Conservation (phyloP, 129 eudicot species). For the Helichrysum umbraculigerum region DNA sequence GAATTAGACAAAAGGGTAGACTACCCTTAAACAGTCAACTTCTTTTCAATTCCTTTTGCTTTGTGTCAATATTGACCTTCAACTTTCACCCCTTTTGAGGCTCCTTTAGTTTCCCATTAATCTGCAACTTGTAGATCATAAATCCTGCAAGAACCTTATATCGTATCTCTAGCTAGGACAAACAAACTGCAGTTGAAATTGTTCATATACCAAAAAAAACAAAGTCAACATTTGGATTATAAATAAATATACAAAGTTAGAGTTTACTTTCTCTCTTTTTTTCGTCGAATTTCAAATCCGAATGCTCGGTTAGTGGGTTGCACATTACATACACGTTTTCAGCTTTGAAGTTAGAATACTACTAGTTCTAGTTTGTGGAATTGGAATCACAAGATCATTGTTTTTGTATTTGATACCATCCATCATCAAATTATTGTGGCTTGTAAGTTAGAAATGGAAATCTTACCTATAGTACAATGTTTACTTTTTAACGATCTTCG, state of each 20-base stretch:
- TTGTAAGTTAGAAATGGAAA: slow-evolving; percentile 11
- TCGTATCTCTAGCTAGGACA: slow-evolving; percentile 2
- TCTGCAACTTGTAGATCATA: slow-evolving; percentile 19
- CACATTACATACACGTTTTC: not conserved
- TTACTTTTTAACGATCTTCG: not conserved
- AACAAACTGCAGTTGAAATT: slow-evolving; percentile 12
- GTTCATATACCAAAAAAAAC: not conserved
- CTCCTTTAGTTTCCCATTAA: slow-evolving; percentile 22
- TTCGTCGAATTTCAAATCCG: not conserved
- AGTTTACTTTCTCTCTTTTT: no score
- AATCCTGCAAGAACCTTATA: not conserved
- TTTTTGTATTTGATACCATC: slow-evolving; percentile 5
- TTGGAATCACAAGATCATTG: slow-evolving; percentile 2
- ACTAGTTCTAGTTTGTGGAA: not conserved
- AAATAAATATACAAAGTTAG: no score
- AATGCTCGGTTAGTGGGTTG: no score
- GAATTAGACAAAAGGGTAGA: slow-evolving; percentile 36
- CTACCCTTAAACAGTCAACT: slow-evolving; percentile 28
- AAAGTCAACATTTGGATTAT: slow-evolving; percentile 6
- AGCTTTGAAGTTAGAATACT: not conserved
- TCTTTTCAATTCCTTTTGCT: slow-evolving; percentile 38
- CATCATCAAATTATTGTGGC: slow-evolving; percentile 11
- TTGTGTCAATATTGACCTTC: slow-evolving; percentile 36
- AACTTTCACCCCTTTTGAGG: slow-evolving; percentile 85
- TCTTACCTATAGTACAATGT: not conserved